phyloP scores from a whole-genome alignment of 2,329 filamentous ascomycete genomes.

The Onygenales sp. region DNA sequence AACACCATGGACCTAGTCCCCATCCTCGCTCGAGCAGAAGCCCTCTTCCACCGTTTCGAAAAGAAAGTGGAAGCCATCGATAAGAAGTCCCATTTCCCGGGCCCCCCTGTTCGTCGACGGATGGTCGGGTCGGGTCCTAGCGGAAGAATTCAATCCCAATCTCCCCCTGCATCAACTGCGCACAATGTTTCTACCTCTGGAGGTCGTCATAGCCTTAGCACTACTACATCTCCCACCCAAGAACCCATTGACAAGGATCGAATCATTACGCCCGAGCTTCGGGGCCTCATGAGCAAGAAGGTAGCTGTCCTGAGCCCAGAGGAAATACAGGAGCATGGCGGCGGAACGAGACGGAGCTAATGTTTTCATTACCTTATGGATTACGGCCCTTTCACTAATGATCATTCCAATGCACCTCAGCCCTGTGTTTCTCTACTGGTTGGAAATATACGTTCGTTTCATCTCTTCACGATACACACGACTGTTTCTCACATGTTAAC shows the following conservation, averaged over 20 bases:
- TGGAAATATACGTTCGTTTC: too few species aligned
- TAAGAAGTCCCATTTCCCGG: slow-evolving; percentile 78
- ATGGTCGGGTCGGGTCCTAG: background rate
- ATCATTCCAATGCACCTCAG: too few species aligned
- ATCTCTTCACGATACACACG: too few species aligned
- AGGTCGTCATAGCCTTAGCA: background rate
- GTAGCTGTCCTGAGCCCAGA: slow-evolving; percentile 41
- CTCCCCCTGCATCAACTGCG: slow-evolving; percentile 5
- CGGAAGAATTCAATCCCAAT: background rate
- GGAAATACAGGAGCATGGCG: slow-evolving; percentile 38
- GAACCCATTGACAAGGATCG: slow-evolving; percentile 29
- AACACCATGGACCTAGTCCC: slow-evolving; percentile 84
- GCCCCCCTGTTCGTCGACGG: slow-evolving; percentile 31
- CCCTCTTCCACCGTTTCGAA: slow-evolving; percentile 79
- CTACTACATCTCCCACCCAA: slow-evolving; percentile 9
- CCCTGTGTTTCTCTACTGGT: too few species aligned
- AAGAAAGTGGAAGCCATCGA: slow-evolving; percentile 84
- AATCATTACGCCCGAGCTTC: slow-evolving; percentile 55
- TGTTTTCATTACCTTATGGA: background rate
- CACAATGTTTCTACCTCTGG: background rate
- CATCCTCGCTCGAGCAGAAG: slow-evolving; percentile 78
- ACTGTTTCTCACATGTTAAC: too few species aligned
- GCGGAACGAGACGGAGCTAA: slow-evolving; percentile 19
- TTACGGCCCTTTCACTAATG: too few species aligned
- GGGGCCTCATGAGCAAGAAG: slow-evolving; percentile 52